Evolutionary conservation across 2,329 filamentous ascomycete genomes (phyloP).

Genomic region (Fusarium veterinarium): DNA sequence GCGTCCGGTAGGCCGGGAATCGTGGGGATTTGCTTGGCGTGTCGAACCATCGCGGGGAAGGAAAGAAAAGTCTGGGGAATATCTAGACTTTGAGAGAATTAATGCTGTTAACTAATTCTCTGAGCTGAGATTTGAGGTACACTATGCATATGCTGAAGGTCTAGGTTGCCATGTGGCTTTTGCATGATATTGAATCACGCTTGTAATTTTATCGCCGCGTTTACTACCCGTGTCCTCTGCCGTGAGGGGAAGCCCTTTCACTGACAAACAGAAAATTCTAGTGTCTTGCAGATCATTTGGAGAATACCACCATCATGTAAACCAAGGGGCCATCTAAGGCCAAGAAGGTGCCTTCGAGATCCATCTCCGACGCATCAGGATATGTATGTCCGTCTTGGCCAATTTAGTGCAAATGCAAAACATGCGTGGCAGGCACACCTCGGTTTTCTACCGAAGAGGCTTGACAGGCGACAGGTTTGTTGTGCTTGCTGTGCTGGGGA

Average conservation of each 20-base stretch:
- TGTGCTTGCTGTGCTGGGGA: background rate
- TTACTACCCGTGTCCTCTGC: background rate
- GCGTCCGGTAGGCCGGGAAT: background rate
- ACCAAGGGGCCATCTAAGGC: background rate
- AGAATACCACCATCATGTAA: background rate
- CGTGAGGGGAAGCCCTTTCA: background rate
- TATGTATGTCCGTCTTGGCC: background rate
- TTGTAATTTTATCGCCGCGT: background rate
- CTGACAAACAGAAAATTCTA: background rate
- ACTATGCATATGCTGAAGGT: rapidly evolving
- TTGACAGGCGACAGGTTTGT: rapidly evolving
- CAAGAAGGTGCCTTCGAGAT: background rate
- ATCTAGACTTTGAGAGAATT: background rate
- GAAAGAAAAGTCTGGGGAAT: background rate
- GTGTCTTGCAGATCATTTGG: background rate
- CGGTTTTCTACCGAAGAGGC: background rate
- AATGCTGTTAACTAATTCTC: rapidly evolving
- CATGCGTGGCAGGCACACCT: background rate
- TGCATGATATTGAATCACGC: background rate
- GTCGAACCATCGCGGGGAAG: background rate
- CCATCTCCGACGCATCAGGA: background rate
- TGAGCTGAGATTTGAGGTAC: background rate
- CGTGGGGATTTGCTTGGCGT: conserved; percentile 1
- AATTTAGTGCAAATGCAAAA: background rate
- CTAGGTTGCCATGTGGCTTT: background rate